Conservation (phyloP, 768 basidiomycete species). For the Lentinula edodes region DNA sequence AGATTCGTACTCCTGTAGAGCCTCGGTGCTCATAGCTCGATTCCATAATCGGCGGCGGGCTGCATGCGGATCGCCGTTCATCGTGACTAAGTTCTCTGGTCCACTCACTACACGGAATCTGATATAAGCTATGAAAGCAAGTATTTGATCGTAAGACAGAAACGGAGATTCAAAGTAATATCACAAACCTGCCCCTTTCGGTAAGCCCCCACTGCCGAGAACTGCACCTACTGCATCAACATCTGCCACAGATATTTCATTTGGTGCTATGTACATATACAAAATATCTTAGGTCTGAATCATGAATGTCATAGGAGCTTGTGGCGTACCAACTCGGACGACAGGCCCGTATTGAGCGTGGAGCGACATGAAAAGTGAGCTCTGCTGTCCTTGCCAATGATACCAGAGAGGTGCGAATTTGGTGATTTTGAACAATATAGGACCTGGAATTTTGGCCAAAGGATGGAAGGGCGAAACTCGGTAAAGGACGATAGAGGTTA, state of each 20-base stretch:
- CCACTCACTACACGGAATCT: constrained; percentile 2
- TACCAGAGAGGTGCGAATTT: constrained; percentile 7
- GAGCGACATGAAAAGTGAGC: neutral
- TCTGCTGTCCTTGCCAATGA: constrained; percentile 7
- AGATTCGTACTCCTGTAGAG: constrained; percentile 20
- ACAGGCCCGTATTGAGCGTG: constrained; percentile 9
- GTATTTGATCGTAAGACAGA: neutral
- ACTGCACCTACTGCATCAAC: constrained; percentile 3
- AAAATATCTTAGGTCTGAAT: neutral
- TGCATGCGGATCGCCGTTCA: constrained; percentile 17
- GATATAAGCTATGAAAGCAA: neutral
- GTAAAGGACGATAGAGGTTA: constrained; percentile 4
- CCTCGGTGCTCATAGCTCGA: constrained; percentile 18
- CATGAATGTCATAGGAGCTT: neutral
- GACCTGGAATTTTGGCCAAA: constrained; percentile 7
- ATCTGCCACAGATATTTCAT: constrained; percentile 7
- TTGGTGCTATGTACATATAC: constrained; percentile 1
- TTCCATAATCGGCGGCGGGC: constrained; percentile 23
- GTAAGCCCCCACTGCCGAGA: constrained; percentile 5
- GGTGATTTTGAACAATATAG: constrained; percentile 3
- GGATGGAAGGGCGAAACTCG: constrained; percentile 10
- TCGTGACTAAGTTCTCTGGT: constrained; percentile 4
- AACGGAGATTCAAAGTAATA: neutral
- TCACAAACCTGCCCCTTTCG: constrained; percentile 7
- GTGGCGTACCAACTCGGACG: constrained; percentile 7